These are phyloP conservation scores for Waitea zeae DNA, from an alignment of 1,284 basidiomycete species.

Conservation along the genomic window DNA sequence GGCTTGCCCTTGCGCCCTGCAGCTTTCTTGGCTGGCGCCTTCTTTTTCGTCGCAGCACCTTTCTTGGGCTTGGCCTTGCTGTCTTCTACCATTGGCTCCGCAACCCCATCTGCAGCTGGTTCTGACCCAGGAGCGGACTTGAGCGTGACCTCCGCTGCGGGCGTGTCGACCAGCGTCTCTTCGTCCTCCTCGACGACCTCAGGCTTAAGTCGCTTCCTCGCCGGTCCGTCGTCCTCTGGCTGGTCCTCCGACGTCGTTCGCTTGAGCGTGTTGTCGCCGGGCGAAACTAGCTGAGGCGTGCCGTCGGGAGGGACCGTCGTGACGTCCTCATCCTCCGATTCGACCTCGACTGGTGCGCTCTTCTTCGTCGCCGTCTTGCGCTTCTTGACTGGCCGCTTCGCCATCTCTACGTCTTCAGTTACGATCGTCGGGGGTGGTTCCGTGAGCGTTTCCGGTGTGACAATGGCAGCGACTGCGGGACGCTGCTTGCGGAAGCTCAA, in stretches of 20 bases:
- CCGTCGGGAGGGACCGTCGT: conserved; percentile 2
- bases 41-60: no score
- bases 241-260: neutral
- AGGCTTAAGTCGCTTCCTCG: neutral
- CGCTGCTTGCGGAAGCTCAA: conserved; percentile 48
- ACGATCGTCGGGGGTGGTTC: conserved; percentile 6
- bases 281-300: conserved; percentile 3
- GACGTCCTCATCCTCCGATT: conserved; percentile 25
- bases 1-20: neutral
- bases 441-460: conserved; percentile 7
- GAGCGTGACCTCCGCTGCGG: no score
- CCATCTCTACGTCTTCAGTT: conserved; percentile 8
- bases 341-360: conserved; percentile 18
- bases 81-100: no score
- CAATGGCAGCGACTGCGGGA: conserved; percentile 1
- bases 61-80: conserved; percentile 15
- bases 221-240: neutral
- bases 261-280: conserved; percentile 5
- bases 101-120: no score
- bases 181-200: conserved; percentile 18
- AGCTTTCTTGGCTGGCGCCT: neutral
- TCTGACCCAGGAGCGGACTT: no score
- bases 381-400: conserved; percentile 11
- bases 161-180: conserved; percentile 19
- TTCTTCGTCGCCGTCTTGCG: conserved; percentile 11